Evolutionary conservation across 768 basidiomycete genomes (phyloP), one percentile per base, ranked within the genome.

Genomic region (Daedaleopsis sinensis): DNA sequence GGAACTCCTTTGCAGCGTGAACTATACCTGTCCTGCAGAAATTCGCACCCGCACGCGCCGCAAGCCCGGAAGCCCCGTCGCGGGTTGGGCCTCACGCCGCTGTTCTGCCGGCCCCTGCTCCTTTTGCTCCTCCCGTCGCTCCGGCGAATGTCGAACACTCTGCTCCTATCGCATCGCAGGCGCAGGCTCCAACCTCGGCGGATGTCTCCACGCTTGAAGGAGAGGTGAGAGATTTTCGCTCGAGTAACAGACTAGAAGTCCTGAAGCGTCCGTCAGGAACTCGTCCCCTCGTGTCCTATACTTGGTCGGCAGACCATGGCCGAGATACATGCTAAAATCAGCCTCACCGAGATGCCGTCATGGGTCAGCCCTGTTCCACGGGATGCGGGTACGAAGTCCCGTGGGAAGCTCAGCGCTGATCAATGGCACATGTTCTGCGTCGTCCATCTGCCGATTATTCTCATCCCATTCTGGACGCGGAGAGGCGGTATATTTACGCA

Each of bases 381-480:
- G 3, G 56, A 68, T 16, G 27, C 64, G 6, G 70, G 68, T 0
- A 61, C 47, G 1, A 52, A 49, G 19, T 49, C 32, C 0, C 50
- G 57, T 0, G 70, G 70, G 5, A 69, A 61, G 23, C 66, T 68
- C 19, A 70, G 58, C 11, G 70, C 70, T 2, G 68, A 68, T 38
- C 52, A 67, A 47, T 81, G 78, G 79, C 68, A 69, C 18, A 69
- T 67, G 0, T 59, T 77, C 9, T 72, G 74, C 19, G 68, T 69
- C 0, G 51, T 78, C 16, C 66, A 78, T 54, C 69, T 79, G 27
- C 74, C 74, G 2, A 65, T 76, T n/a, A 75, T 78, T 1, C 65
- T 80, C 3, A 66, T 71, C 19, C 67, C 73, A 2, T 67, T 80
- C 0, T 80, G 79, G 79, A 70, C 67, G 1, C 63, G 64, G 1